These are phyloP conservation scores for Malus orientalis DNA, from an alignment of 306 rosid genomes.

Conservation along the genomic window DNA sequence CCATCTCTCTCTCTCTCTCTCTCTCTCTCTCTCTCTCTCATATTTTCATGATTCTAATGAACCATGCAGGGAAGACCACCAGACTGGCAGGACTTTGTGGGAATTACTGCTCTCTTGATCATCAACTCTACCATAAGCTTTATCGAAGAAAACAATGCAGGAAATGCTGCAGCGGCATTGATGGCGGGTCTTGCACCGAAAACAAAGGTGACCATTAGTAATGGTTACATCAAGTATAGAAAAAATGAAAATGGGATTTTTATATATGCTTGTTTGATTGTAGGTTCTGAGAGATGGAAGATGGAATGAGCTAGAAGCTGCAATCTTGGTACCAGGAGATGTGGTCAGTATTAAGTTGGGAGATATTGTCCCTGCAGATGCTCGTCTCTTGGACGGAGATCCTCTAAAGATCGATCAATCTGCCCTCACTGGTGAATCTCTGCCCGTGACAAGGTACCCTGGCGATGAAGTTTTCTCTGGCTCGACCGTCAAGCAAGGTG, in stretches of 20 bases:
- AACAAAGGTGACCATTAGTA: slow-evolving; percentile 42
- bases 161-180: slow-evolving; percentile 89
- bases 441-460: slow-evolving; percentile 48
- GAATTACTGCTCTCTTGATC: slow-evolving; percentile 48
- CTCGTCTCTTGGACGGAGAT: slow-evolving; percentile 83
- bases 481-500: slow-evolving; percentile 90
- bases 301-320: slow-evolving; percentile 83
- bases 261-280: neutral
- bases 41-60: neutral
- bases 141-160: slow-evolving; percentile 89
- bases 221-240: neutral
- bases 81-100: slow-evolving; percentile 86
- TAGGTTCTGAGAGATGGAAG: slow-evolving; percentile 78
- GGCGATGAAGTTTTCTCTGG: slow-evolving; percentile 84
- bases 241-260: too few species aligned
- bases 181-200: slow-evolving; percentile 98
- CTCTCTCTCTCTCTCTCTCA: neutral
- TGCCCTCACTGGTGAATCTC: slow-evolving; percentile 84
- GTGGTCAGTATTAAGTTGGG: slow-evolving; percentile 75
- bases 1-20: neutral
- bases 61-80: slow-evolving; percentile 64
- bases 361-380: slow-evolving; percentile 83
- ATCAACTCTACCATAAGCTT: slow-evolving; percentile 87
- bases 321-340: slow-evolving; percentile 78
- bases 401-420: slow-evolving; percentile 79